Evolutionary conservation across 2,329 filamentous ascomycete genomes (phyloP).

Genomic region (Colletotrichum endophyticum): DNA sequence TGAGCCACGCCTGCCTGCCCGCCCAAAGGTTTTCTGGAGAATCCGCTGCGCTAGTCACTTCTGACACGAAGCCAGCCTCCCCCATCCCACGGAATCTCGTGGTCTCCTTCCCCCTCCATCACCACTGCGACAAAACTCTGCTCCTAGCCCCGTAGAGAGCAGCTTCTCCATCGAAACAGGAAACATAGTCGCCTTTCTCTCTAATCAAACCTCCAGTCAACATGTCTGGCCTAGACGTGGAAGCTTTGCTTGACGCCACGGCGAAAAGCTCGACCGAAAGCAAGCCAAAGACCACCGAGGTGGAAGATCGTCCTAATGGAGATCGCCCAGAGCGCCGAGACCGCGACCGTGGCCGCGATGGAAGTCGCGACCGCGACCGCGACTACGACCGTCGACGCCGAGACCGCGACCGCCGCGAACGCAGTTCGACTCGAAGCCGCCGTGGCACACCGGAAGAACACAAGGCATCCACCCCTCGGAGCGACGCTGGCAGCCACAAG

Average conservation of each 20-base stretch:
- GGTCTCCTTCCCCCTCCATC: background rate
- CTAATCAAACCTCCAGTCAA: slow-evolving; percentile 19
- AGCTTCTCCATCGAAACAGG: background rate
- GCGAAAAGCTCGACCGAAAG: slow-evolving; percentile 65
- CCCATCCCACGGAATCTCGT: background rate
- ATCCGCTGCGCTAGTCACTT: background rate
- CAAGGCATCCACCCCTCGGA: slow-evolving; percentile 70
- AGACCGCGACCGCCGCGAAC: slow-evolving; percentile 58
- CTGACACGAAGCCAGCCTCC: slow-evolving; percentile 2
- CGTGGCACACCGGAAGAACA: slow-evolving; percentile 59
- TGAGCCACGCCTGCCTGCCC: background rate
- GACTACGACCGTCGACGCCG: slow-evolving; percentile 53
- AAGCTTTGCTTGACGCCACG: slow-evolving; percentile 87
- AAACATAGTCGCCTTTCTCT: background rate
- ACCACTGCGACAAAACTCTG: background rate
- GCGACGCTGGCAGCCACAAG: slow-evolving; percentile 80
- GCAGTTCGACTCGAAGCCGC: slow-evolving; percentile 53
- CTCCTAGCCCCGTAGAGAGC: background rate
- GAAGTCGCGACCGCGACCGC: slow-evolving; percentile 51
- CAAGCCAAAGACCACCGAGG: slow-evolving; percentile 46
- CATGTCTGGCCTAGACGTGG: slow-evolving; percentile 72
- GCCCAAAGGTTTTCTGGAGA: background rate
- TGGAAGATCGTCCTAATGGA: slow-evolving; percentile 63
- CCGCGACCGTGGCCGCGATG: slow-evolving; percentile 58
- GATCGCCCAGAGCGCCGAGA: slow-evolving; percentile 51